Base-by-base conservation (phyloP, 805 yeast genomes). In the Wickerhamiella lipophila region DNA sequence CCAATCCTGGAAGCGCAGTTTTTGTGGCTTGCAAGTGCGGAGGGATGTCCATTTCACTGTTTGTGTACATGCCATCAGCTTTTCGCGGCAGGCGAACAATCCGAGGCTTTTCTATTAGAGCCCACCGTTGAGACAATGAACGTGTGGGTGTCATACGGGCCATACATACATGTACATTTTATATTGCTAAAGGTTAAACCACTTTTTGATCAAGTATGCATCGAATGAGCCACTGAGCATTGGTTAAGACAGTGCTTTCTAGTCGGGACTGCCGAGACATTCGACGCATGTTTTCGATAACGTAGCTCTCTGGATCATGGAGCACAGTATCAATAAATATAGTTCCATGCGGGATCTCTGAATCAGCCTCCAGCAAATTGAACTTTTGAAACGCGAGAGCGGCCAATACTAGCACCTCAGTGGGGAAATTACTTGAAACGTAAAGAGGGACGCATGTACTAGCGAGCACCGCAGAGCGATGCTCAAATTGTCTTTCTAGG, bases 81-180 rank as follows among this genome's bases (percentile, higher is more conserved):
- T n/a, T 23, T 23, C 7, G 26, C 22, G 40, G 40, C 41, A 39
- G 15, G 19, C 41, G 13, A 44, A 18, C 15, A 48, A 35, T n/a
- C 19, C 29, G 22, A 22, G 48, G 34, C 34, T 26, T 26, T 47
- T 39, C 40, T 43, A 41, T 41, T 40, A 47, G 50, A 42, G 50
- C 50, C 46, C 46, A 40, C 30, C 22, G 50, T 34, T 34, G 25
- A 16, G 26, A 6, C 39, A 19, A 27, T 45, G 42, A 23, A 26
- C 42, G 34, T 16, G 36, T 36, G 48, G 56, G 65, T 60, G 65
- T 61, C 65, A 61, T 64, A 60, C 59, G 53, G 56, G 61, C 50
- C 65, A 50, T 18, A 61, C 63, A 61, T 44, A n/a, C 11, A 7
- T 29, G 3, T 8, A 18, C 30, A 9, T 11, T 26, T 25, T 26